Evolutionary conservation across 306 rosid genomes (phyloP).

Genomic region (Fagus sylvatica): DNA sequence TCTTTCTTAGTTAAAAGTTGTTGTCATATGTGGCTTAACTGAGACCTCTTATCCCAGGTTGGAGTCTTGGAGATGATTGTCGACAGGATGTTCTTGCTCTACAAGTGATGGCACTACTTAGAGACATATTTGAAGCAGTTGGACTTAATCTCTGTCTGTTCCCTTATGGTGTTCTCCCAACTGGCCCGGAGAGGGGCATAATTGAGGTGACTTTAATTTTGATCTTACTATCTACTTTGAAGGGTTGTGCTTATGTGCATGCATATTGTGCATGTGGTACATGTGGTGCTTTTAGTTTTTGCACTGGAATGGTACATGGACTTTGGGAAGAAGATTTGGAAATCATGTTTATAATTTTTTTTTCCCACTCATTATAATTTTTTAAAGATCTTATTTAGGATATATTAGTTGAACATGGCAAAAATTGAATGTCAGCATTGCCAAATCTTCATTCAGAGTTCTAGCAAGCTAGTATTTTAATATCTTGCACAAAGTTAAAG

Average conservation of each 20-base stretch:
- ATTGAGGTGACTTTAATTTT: conserved; percentile 66
- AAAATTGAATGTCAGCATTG: not conserved
- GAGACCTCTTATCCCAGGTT: conserved; percentile 53
- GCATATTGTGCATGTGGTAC: not conserved
- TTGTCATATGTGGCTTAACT: conserved; percentile 33
- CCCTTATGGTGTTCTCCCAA: conserved; percentile 97
- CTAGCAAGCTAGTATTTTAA: no score
- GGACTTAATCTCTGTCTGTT: conserved; percentile 86
- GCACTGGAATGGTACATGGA: not conserved
- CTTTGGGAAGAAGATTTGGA: not conserved
- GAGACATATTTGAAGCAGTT: conserved; percentile 92
- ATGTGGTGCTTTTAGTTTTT: not conserved
- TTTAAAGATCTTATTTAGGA: not conserved
- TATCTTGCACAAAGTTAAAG: not conserved
- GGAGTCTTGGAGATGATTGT: conserved; percentile 99
- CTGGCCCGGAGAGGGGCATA: conserved; percentile 96
- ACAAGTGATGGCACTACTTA: conserved; percentile 92
- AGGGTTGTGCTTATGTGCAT: conserved; percentile 1
- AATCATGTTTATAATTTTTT: no score
- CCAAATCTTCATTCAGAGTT: not conserved
- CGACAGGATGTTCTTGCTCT: conserved; percentile 99
- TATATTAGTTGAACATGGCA: not conserved
- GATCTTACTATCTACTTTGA: conserved; percentile 15
- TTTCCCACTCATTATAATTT: no score
- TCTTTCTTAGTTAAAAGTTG: not conserved